phyloP scores from a whole-genome alignment of 371 early-diverging fungal genomes.

The Fennellomyces sp. region DNA sequence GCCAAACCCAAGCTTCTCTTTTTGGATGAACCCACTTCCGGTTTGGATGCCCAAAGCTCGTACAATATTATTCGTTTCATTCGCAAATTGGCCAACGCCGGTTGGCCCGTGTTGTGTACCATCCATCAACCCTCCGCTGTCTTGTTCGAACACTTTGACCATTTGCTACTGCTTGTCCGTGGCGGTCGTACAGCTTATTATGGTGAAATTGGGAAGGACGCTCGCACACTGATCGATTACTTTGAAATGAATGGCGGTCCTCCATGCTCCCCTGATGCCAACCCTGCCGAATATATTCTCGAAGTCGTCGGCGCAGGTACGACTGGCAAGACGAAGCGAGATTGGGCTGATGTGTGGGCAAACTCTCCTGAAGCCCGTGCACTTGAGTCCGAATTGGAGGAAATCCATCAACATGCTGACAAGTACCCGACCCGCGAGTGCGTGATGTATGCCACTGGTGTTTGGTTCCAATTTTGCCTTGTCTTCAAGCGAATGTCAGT shows the following conservation, averaged over 20 bases:
- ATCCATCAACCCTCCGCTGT: conserved; percentile 72
- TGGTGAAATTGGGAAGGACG: conserved; percentile 63
- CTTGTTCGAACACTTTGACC: conserved; percentile 69
- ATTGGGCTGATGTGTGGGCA: conserved; percentile 61
- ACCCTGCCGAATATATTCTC: too few relatives aligned
- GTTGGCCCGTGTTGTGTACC: conserved; percentile 63
- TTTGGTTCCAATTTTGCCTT: conserved; percentile 35
- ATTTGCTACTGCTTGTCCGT: too few relatives aligned
- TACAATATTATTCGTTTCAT: too few relatives aligned
- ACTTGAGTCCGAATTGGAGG: conserved; percentile 20
- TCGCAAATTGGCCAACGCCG: too few relatives aligned
- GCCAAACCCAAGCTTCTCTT: conserved; percentile 74
- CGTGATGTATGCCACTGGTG: conserved; percentile 32
- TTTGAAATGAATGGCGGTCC: conserved; percentile 64
- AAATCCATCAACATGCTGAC: conserved; percentile 20
- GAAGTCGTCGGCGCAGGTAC: too few relatives aligned
- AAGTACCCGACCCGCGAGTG: conserved; percentile 17
- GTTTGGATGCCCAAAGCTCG: conserved; percentile 66
- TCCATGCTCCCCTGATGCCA: conserved; percentile 52
- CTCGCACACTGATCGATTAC: conserved; percentile 57
- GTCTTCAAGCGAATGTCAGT: conserved; percentile 52
- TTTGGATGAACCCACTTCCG: conserved; percentile 85
- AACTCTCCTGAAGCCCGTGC: conserved; percentile 30
- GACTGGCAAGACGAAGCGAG: conserved; percentile 33
- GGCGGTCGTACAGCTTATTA: conserved; percentile 65